These are phyloP conservation scores for Acacia crassicarpa DNA, from an alignment of 306 rosid genomes.

Conservation along the genomic window DNA sequence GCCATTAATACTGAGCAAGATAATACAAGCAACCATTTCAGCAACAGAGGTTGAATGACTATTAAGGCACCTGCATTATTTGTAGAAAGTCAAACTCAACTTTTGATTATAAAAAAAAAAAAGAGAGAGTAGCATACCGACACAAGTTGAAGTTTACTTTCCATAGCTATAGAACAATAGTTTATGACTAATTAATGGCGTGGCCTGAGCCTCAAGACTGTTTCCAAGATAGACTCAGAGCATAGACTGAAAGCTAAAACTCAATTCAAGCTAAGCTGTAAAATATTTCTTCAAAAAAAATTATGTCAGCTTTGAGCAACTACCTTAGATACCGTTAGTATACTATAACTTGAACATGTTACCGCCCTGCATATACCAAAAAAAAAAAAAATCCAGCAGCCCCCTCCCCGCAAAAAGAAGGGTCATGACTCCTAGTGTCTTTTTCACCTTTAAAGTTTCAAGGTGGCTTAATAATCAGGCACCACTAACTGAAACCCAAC, in stretches of 20 bases:
- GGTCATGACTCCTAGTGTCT: neutral
- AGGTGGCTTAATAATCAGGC: constrained; percentile 1
- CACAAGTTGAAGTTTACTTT: neutral
- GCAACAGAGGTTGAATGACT: constrained; percentile 39
- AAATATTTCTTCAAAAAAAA: neutral
- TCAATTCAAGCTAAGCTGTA: neutral
- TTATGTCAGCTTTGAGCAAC: neutral
- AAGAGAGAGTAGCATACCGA: neutral
- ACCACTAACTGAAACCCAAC: neutral
- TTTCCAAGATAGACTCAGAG: constrained; percentile 11
- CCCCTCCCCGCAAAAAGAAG: neutral
- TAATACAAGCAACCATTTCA: constrained; percentile 47
- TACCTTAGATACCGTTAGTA: neutral
- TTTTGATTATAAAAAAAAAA: neutral
- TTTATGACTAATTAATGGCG: neutral
- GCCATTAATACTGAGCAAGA: constrained; percentile 46
- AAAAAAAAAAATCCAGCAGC: neutral
- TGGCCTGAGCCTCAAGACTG: constrained; percentile 6
- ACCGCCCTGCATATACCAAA: neutral
- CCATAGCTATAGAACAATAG: neutral
- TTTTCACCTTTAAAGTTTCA: neutral
- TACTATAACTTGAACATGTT: neutral
- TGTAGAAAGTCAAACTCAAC: constrained; percentile 24
- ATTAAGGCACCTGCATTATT: constrained; percentile 54
- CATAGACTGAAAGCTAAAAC: neutral